Percentiles rank a stretch among this genome's conserved stretches.
Conservation (phyloP, 192 early-diverging fungal species). For the Backusella circina region DNA sequence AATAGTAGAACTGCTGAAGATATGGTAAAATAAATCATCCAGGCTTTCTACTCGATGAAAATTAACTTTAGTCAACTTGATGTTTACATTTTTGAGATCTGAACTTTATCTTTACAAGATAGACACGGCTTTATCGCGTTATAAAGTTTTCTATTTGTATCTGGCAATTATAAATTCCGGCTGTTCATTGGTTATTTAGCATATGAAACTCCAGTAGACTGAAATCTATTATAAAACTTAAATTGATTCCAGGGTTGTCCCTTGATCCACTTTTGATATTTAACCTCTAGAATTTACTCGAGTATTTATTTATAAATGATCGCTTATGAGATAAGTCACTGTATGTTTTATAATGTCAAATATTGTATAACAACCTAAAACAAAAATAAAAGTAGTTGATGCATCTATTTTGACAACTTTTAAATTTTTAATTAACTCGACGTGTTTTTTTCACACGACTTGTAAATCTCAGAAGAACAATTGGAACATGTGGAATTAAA, state of each 20-base stretch:
- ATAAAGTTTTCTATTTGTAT: neutral
- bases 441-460: neutral
- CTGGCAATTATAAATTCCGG: neutral
- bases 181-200: neutral
- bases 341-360: neutral
- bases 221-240: no score
- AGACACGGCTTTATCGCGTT: no score
- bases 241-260: neutral
- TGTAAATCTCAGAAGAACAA: neutral
- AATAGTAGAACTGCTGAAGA: neutral
- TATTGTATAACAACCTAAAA: neutral
- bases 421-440: neutral
- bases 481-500: neutral
- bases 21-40: neutral
- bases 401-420: neutral
- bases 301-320: neutral
- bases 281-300: neutral
- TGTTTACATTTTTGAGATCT: neutral
- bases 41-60: neutral
- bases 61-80: neutral
- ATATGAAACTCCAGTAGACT: neutral
- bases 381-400: neutral
- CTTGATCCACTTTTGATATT: neutral
- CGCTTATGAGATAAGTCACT: neutral
- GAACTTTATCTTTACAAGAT: neutral